Percentiles rank a stretch among this genome's conserved stretches.
These are phyloP conservation scores for Fusarium mangiferae DNA, from an alignment of 2,329 filamentous ascomycete species.

Conservation along the genomic window DNA sequence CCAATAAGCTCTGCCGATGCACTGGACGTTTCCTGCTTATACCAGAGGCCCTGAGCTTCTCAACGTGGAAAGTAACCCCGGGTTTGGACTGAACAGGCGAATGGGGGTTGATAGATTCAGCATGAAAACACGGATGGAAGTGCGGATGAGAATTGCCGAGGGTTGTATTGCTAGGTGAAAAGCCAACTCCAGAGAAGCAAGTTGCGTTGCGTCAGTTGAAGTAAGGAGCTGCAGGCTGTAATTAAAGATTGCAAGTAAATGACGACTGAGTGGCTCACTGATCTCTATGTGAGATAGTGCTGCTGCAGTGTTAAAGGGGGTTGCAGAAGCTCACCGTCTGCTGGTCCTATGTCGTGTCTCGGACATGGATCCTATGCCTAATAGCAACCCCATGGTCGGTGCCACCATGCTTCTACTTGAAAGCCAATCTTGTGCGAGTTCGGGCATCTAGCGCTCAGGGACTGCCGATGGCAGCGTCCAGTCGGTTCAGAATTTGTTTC, in stretches of 20 bases:
- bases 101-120: background rate
- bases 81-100: background rate
- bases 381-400: constrained; percentile 43
- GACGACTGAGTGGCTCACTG: constrained; percentile 23
- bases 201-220: background rate
- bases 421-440: constrained; percentile 17
- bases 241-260: constrained; percentile 36
- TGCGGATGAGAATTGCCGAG: constrained; percentile 10
- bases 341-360: constrained; percentile 25
- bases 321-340: constrained; percentile 41
- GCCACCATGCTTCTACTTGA: constrained; percentile 37
- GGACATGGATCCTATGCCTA: constrained; percentile 35
- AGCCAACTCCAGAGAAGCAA: constrained; percentile 15
- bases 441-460: constrained; percentile 33
- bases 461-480: constrained; percentile 35
- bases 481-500: background rate
- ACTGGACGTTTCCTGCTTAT: background rate
- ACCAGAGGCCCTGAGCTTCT: constrained; percentile 7
- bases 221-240: constrained; percentile 35
- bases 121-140: background rate
- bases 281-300: constrained; percentile 25
- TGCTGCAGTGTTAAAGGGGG: constrained; percentile 45
- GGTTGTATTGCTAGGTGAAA: background rate
- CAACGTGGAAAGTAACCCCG: constrained; percentile 5
- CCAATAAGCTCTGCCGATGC: constrained; percentile 1